Percentiles rank a stretch among this genome's conserved stretches.
Evolutionary conservation across 768 basidiomycete genomes (phyloP).

Genomic region (Macrolepiota albuminosa): DNA sequence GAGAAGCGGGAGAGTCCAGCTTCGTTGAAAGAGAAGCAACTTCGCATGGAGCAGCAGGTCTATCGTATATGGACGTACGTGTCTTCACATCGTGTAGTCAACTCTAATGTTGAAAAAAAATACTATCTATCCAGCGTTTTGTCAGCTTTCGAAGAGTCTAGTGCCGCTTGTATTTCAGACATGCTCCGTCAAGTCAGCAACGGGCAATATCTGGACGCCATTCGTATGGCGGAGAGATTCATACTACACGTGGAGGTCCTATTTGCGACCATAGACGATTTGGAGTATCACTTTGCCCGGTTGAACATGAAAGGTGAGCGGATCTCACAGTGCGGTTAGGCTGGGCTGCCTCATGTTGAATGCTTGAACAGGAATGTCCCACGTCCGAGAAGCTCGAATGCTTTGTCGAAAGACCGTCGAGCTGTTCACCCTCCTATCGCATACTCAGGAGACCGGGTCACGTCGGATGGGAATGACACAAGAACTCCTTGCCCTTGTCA

Average conservation of each 20-base stretch:
- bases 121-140: conserved; percentile 61
- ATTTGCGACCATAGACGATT: conserved; percentile 95
- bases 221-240: conserved; percentile 98
- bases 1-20: conserved; percentile 74
- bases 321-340: neutral
- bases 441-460: conserved; percentile 89
- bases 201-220: conserved; percentile 93
- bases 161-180: conserved; percentile 97
- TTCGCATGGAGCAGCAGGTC: conserved; percentile 94
- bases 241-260: conserved; percentile 97
- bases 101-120: conserved; percentile 7
- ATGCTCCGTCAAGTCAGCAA: conserved; percentile 98
- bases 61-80: conserved; percentile 98
- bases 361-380: conserved; percentile 76
- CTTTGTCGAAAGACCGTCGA: conserved; percentile 99
- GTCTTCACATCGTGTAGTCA: conserved; percentile 3
- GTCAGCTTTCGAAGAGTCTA: conserved; percentile 98
- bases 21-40: conserved; percentile 85
- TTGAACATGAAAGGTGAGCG: conserved; percentile 79
- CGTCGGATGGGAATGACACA: conserved; percentile 95
- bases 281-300: conserved; percentile 81
- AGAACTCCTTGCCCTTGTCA: conserved; percentile 93
- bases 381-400: conserved; percentile 97
- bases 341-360: conserved; percentile 12
- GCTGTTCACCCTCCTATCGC: conserved; percentile 92